A percentile compares a stretch with the other conserved stretches of the same genome.
These are phyloP conservation scores for Penicillium sp. DNA, from an alignment of 2,329 filamentous ascomycete species.

Conservation along the genomic window DNA sequence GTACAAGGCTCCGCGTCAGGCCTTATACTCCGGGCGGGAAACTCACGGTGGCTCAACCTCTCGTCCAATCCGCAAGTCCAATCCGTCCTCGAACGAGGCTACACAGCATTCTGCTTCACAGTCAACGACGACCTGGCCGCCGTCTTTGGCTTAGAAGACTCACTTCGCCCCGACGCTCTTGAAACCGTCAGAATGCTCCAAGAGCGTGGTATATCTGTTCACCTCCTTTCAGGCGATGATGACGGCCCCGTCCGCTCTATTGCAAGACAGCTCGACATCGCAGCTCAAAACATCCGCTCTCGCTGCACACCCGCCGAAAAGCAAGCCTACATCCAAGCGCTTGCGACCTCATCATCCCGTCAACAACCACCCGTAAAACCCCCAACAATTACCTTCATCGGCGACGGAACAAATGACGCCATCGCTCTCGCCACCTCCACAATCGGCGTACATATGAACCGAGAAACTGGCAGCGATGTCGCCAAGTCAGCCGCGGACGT, in stretches of 20 bases:
- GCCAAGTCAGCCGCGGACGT: slow-evolving; percentile 71
- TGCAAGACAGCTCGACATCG: slow-evolving; percentile 51
- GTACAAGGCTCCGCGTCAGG: slow-evolving; percentile 28
- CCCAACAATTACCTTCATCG: slow-evolving; percentile 65
- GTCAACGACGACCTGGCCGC: slow-evolving; percentile 50
- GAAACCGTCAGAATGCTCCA: slow-evolving; percentile 57
- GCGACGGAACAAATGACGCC: slow-evolving; percentile 82
- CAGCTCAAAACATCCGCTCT: slow-evolving; percentile 46
- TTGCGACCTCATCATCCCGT: slow-evolving; percentile 27
- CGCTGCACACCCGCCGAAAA: slow-evolving; percentile 61
- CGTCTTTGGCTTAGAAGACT: slow-evolving; percentile 57
- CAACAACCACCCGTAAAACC: not conserved
- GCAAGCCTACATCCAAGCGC: slow-evolving; percentile 53
- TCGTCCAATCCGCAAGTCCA: slow-evolving; percentile 37
- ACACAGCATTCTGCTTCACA: slow-evolving; percentile 63
- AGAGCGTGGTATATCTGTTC: slow-evolving; percentile 54
- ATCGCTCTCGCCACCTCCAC: slow-evolving; percentile 72
- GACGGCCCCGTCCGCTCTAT: slow-evolving; percentile 53
- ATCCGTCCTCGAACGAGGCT: slow-evolving; percentile 44
- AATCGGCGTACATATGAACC: slow-evolving; percentile 72
- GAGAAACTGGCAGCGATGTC: slow-evolving; percentile 67
- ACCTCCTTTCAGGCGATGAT: slow-evolving; percentile 64
- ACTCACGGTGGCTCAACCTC: slow-evolving; percentile 43
- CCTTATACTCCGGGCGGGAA: slow-evolving; percentile 33
- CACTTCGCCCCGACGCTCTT: slow-evolving; percentile 55